Percentiles rank a stretch among this genome's conserved stretches.
These are phyloP conservation scores for Ormosia semicastrata DNA, from an alignment of 306 rosid genomes.

Conservation along the genomic window DNA sequence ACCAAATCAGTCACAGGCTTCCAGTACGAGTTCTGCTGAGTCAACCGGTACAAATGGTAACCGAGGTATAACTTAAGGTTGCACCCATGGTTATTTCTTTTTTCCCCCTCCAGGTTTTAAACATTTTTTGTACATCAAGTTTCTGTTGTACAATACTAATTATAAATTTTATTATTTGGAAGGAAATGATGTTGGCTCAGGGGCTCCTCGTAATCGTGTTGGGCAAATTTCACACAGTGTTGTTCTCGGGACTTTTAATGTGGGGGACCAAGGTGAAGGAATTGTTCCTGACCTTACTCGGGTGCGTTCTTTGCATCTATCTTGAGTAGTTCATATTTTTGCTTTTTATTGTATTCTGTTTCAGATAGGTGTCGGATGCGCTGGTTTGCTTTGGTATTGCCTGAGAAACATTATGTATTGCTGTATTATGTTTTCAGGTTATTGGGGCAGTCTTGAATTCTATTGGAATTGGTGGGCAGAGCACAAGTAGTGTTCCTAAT, in stretches of 20 bases:
- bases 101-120: neutral
- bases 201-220: constrained; percentile 65
- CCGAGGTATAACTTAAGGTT: constrained; percentile 40
- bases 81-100: neutral
- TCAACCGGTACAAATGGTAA: constrained; percentile 42
- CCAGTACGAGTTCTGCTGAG: constrained; percentile 58
- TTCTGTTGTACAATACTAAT: constrained; percentile 4
- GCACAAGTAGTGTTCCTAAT: constrained; percentile 41
- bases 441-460: constrained; percentile 94
- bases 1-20: constrained; percentile 62
- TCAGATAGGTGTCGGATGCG: neutral
- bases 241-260: constrained; percentile 91
- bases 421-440: constrained; percentile 54
- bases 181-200: constrained; percentile 64
- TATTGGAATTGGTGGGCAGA: constrained; percentile 74
- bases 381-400: constrained; percentile 3
- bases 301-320: constrained; percentile 49
- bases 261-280: constrained; percentile 94
- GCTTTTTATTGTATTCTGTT: constrained; percentile 7
- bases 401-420: neutral
- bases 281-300: constrained; percentile 74
- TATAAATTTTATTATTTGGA: constrained; percentile 25
- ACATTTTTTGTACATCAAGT: neutral
- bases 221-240: constrained; percentile 97
- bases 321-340: neutral